Conservation (phyloP, 768 basidiomycete species). For the Albatrellus ellisii region DNA sequence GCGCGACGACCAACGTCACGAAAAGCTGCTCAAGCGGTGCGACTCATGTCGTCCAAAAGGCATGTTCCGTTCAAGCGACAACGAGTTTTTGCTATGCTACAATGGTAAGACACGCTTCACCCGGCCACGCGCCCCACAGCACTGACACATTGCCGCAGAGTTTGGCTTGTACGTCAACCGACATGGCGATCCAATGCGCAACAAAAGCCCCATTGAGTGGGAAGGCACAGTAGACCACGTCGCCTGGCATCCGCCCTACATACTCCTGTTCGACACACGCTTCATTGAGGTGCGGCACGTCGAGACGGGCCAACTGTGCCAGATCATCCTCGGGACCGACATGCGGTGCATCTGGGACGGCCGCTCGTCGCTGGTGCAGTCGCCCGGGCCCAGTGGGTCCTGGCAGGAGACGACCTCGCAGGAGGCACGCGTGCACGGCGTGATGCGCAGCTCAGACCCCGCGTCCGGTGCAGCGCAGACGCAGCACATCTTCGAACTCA, state of each 20-base stretch:
- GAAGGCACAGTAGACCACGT: constrained; percentile 85
- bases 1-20: constrained; percentile 52
- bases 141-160: constrained; percentile 29
- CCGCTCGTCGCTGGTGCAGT: constrained; percentile 28
- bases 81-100: constrained; percentile 84
- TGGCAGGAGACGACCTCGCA: constrained; percentile 40
- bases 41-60: constrained; percentile 75
- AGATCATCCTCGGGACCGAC: constrained; percentile 73
- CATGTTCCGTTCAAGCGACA: constrained; percentile 81
- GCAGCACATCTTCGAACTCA: constrained; percentile 68
- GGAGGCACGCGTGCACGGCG: constrained; percentile 78
- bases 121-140: neutral
- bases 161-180: constrained; percentile 90
- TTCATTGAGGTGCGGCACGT: constrained; percentile 89
- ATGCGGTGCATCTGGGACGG: constrained; percentile 89
- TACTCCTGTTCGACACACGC: constrained; percentile 76
- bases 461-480: constrained; percentile 33
- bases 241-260: constrained; percentile 80
- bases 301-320: constrained; percentile 63
- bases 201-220: constrained; percentile 75
- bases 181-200: constrained; percentile 76
- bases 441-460: constrained; percentile 49
- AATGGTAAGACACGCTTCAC: constrained; percentile 40
- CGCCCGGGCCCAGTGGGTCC: constrained; percentile 32
- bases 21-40: constrained; percentile 65